Percentiles rank a stretch among this genome's conserved stretches.
phyloP scores from a whole-genome alignment of 805 yeast genomes.

The Monosporozyma unispora region DNA sequence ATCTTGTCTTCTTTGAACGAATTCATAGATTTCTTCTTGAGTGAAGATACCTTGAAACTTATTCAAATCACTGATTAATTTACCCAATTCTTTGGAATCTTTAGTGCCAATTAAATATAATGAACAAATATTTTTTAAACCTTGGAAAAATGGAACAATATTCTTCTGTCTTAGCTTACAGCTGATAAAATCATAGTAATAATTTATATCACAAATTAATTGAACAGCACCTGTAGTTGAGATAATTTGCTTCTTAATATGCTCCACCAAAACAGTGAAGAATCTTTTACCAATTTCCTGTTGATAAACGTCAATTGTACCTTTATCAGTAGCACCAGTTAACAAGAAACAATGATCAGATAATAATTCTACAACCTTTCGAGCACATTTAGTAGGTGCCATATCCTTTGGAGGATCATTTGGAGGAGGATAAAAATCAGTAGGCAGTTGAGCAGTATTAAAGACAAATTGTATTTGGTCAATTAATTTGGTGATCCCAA shows the following conservation, averaged over 20 bases:
- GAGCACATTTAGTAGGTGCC: constrained; percentile 58
- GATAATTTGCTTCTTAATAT: constrained; percentile 61
- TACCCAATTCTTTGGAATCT: constrained; percentile 79
- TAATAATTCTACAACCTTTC: constrained; percentile 50
- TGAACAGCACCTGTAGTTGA: constrained; percentile 77
- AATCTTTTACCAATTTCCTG: constrained; percentile 89
- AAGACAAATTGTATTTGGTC: constrained; percentile 65
- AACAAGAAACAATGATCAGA: constrained; percentile 64
- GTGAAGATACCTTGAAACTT: constrained; percentile 82
- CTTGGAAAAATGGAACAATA: constrained; percentile 65
- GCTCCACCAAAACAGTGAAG: constrained; percentile 64
- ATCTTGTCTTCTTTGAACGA: constrained; percentile 79
- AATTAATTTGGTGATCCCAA: constrained; percentile 84
- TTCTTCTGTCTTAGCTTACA: constrained; percentile 50
- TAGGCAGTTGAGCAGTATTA: constrained; percentile 45
- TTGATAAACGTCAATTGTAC: constrained; percentile 83
- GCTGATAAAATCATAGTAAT: constrained; percentile 64
- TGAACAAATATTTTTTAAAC: constrained; percentile 79
- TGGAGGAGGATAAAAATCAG: constrained; percentile 50
- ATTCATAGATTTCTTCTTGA: constrained; percentile 91
- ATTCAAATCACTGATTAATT: constrained; percentile 70
- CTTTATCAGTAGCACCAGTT: constrained; percentile 75
- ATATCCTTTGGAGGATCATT: constrained; percentile 19
- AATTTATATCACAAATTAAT: constrained; percentile 73
- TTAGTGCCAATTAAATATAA: constrained; percentile 55